Evolutionary conservation across 352 stramenopile species (phyloP).

Genomic region (Pseudoperonospora humuli): DNA sequence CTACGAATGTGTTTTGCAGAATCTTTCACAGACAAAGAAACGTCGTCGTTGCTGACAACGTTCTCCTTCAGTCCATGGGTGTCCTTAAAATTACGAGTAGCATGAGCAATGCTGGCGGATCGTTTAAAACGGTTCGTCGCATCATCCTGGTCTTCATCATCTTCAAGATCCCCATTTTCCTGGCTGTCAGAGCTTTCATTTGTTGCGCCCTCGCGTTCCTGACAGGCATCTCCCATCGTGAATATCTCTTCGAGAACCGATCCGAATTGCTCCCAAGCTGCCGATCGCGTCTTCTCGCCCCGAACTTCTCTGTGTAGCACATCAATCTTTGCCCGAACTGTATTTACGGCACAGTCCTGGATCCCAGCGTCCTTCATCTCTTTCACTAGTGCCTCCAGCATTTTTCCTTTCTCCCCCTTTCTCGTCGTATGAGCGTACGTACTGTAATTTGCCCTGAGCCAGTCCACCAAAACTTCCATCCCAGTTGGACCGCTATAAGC

Average conservation of each 20-base stretch:
- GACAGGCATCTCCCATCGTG: slow-evolving; percentile 16
- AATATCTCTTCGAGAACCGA: slow-evolving; percentile 26
- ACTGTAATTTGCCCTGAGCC: slow-evolving; percentile 18
- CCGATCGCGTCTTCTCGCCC: slow-evolving; percentile 18
- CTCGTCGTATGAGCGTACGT: slow-evolving; percentile 8
- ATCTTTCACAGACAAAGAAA: neutral
- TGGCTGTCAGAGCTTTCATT: neutral
- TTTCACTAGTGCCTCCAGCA: slow-evolving; percentile 16
- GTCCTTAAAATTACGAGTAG: neutral
- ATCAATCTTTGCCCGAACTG: slow-evolving; percentile 22
- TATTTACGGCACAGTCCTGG: slow-evolving; percentile 18
- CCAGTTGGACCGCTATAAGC: slow-evolving; percentile 11
- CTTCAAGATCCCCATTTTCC: neutral
- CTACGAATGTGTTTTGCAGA: slow-evolving; percentile 7
- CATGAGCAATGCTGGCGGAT: neutral
- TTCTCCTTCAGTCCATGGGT: neutral
- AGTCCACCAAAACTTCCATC: slow-evolving; percentile 23
- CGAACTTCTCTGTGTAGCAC: slow-evolving; percentile 16
- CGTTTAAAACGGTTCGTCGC: neutral
- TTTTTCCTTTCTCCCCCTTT: slow-evolving; percentile 17
- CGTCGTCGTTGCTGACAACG: neutral
- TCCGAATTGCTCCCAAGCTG: slow-evolving; percentile 22
- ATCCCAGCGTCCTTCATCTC: slow-evolving; percentile 18
- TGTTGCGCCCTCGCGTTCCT: slow-evolving; percentile 6
- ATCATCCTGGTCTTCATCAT: neutral